Base-by-base conservation (phyloP, 73 alveolate species). In the Durusdinium trenchii region DNA sequence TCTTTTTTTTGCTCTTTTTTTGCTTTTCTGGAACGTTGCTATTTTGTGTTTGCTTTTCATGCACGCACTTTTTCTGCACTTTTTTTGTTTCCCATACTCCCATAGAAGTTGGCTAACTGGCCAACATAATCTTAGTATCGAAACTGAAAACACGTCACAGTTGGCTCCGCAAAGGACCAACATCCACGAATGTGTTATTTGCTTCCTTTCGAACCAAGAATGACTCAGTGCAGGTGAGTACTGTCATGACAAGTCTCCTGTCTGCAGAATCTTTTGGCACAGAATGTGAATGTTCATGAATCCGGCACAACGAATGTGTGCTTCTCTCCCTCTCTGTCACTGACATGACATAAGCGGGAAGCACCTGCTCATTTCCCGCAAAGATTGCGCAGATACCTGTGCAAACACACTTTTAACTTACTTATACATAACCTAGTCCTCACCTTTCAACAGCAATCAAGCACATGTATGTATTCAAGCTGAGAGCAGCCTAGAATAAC, bases 281-380 rank as follows among this genome's bases (percentile, higher is more conserved):
- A 12, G 69, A 57, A 57, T 23, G 32, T 23, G 23, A 23, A 16
- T 57, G 69, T 23, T 57, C 23, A 12, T 23, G 32, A 57, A 23
- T 57, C 69, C 32, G 12, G 73, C 18, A 60, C 7, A 60, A 32
- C 73, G 1, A 0, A 2, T 60, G 73, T 32, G 30, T 23, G 73
- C 73, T 23, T 60, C 73, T 32, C 73, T 60, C n/a, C 1, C 18
- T 23, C 73, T 60, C 73, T n/a, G n/a, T n/a, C n/a, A n/a, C n/a
- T n/a, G n/a, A n/a, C n/a, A n/a, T n/a, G n/a, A n/a, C n/a, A n/a
- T n/a, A n/a, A n/a, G n/a, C n/a, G n/a, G n/a, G n/a, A n/a, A n/a
- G n/a, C 73, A 28, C 90, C 90, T 79, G 69, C 32, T 79, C 90
- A 79, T 79, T 40, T 79, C 90, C 32, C 32, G 90, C 67, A 47